Conservation (phyloP, 306 rosid genomes). For the Corylus heterophylla region DNA sequence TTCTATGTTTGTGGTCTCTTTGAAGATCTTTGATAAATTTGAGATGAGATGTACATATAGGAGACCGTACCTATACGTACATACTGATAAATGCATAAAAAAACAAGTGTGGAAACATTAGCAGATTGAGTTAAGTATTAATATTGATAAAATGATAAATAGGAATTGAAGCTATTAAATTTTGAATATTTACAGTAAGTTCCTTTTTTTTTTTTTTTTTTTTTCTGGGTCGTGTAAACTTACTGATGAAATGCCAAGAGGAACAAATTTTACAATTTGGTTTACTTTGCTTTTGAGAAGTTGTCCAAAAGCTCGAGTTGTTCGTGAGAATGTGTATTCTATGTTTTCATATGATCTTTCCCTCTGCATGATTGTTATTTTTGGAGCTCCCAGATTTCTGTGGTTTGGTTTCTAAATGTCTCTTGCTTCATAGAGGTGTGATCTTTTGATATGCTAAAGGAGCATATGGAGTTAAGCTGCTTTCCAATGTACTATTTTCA, state of each 20-base stretch:
- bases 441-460: background rate
- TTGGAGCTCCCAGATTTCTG: background rate
- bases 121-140: background rate
- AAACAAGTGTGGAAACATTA: background rate
- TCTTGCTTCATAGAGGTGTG: background rate
- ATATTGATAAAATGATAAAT: background rate
- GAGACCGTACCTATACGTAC: background rate
- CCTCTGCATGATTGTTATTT: background rate
- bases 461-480: background rate
- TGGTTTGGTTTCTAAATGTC: background rate
- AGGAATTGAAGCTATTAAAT: background rate
- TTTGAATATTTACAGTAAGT: background rate
- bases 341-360: background rate
- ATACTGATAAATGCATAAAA: background rate
- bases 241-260: background rate
- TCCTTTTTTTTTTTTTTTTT: no score
- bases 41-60: background rate
- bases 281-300: background rate
- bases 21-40: background rate
- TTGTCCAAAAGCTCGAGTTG: background rate
- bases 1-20: background rate
- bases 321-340: background rate
- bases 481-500: background rate
- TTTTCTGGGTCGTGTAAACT: no score
- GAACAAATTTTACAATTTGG: background rate